Conservation (phyloP, 352 stramenopile species). For the Phytophthora quininea region DNA sequence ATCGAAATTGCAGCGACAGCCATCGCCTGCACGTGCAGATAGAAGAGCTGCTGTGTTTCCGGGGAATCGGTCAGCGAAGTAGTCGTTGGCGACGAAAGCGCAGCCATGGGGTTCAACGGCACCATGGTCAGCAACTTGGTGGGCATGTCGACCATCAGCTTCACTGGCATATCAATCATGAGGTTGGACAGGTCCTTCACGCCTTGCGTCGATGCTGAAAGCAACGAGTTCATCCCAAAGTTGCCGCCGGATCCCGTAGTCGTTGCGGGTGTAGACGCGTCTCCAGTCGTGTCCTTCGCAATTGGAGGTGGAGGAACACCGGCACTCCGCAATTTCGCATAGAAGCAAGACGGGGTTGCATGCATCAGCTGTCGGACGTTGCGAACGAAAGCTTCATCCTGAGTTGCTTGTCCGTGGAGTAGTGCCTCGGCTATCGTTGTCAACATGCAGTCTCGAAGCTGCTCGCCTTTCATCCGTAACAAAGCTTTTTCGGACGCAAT, state of each 20-base stretch:
- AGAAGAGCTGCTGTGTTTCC: slow-evolving; percentile 55
- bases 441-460: slow-evolving; percentile 74
- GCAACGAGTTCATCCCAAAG: slow-evolving; percentile 54
- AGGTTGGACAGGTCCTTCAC: slow-evolving; percentile 68
- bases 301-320: slow-evolving; percentile 20
- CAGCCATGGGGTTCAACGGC: slow-evolving; percentile 29
- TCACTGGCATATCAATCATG: slow-evolving; percentile 78
- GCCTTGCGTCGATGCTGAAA: slow-evolving; percentile 70
- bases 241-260: slow-evolving; percentile 8
- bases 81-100: slow-evolving; percentile 37
- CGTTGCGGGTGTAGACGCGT: background rate
- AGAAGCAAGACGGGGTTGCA: slow-evolving; percentile 67
- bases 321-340: slow-evolving; percentile 55
- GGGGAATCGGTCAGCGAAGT: slow-evolving; percentile 33
- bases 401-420: slow-evolving; percentile 27
- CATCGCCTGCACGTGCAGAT: slow-evolving; percentile 63
- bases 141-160: slow-evolving; percentile 53
- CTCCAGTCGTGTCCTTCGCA: slow-evolving; percentile 1
- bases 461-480: slow-evolving; percentile 71
- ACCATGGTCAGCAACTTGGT: slow-evolving; percentile 41
- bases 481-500: slow-evolving; percentile 66
- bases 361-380: slow-evolving; percentile 62
- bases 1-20: slow-evolving; percentile 56
- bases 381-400: slow-evolving; percentile 37
- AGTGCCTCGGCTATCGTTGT: slow-evolving; percentile 62